Base-by-base conservation (phyloP, 2,329 filamentous ascomycete species). In the Fusarium heterosporum region DNA sequence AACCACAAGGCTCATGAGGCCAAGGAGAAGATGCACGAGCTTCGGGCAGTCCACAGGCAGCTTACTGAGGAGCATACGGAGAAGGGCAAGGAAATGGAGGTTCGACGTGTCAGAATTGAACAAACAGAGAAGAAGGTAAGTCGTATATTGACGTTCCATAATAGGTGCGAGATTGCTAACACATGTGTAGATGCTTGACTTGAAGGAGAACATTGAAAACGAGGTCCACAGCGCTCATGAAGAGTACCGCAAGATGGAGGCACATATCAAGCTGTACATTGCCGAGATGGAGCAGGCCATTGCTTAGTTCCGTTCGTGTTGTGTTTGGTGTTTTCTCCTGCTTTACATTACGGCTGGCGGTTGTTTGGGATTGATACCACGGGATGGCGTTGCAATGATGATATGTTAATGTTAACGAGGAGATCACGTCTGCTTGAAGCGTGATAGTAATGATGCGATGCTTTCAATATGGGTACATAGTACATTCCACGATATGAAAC, bases 231-330 rank as follows among this genome's bases (percentile, higher is more conserved):
- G 87, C 55, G 93, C 96, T 1, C 89, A 97, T 72, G 94, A 97
- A 69, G 93, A 98, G 82, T 99, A 97, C 79, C 86, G 97, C 76
- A 97, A 97, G 87, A 91, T 99, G 88, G 95, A 98, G 78, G 90
- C 93, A 36, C 96, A 99, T 76, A 96, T 99, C 78, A 95, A 94
- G 80, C 84, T 98, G 65, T 99, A 99, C 82, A 97, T 99, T 75
- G 97, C 92, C 6, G 96, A 99, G 84, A 97, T 99, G 94, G 96
- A 98, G 80, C 94, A 97, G 80, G 90, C 90, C 56, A 87, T 96
- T 70, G 82, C 66, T 34, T 73, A 65, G 34, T 59, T 42, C 17
- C 12, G 6, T 29, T 17, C 16, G 17, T 9, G 9, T 22, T 29
- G 12, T n/a, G 3, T 22, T 51, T 55, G 22, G 30, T 55, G 34